Percentiles rank a stretch among this genome's conserved stretches.
phyloP scores from a whole-genome alignment of 805 yeast genomes.

The Ascoidea rubescens region DNA sequence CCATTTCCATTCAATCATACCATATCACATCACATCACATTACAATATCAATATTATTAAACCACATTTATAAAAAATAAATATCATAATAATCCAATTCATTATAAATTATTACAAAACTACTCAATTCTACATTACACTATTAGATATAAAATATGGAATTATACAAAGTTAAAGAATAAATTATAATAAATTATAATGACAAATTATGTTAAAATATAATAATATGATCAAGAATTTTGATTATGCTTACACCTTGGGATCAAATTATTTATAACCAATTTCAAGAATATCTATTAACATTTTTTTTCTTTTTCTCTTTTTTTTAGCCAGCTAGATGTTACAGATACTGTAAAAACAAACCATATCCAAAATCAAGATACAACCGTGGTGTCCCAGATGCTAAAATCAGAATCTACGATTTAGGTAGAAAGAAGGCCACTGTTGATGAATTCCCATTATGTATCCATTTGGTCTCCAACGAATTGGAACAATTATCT shows the following conservation, averaged over 20 bases:
- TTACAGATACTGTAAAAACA: conserved; percentile 99
- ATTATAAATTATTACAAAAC: no score
- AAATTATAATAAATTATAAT: no score
- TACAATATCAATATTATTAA: no score
- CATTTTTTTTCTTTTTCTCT: conserved; percentile 1
- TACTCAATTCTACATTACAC: no score
- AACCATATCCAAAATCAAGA: conserved; percentile 99
- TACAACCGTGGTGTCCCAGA: conserved; percentile 99
- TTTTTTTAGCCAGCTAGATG: conserved; percentile 85
- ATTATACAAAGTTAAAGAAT: no score
- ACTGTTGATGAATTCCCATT: conserved; percentile 98
- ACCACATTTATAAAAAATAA: no score
- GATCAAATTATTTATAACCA: conserved; percentile 2
- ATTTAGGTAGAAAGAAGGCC: conserved; percentile 99
- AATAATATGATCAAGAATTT: no score
- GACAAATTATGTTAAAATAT: no score
- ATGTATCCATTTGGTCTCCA: conserved; percentile 98
- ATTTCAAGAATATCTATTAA: conserved; percentile 47
- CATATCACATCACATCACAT: no score
- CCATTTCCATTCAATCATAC: no score
- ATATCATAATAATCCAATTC: no score
- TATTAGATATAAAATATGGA: no score
- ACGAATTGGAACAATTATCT: conserved; percentile 98
- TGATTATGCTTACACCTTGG: neutral
- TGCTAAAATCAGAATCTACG: conserved; percentile 97